Conservation (phyloP, 441 rosid species). For the Daphne laureola region DNA sequence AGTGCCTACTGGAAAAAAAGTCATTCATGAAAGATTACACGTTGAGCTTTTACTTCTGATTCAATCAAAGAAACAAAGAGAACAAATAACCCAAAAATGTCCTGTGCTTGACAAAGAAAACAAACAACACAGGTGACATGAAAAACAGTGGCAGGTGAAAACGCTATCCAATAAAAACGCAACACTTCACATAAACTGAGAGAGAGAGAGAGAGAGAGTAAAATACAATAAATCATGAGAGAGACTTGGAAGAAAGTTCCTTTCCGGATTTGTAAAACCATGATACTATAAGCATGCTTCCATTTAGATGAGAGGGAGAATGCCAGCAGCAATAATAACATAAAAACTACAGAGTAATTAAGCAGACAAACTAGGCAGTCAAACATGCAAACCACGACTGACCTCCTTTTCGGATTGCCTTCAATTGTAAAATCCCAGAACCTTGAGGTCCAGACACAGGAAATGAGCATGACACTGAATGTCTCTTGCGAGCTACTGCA, state of each 20-base stretch:
- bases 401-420: constrained; percentile 68
- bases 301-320: background rate
- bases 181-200: background rate
- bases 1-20: constrained; percentile 27
- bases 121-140: too few species aligned
- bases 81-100: background rate
- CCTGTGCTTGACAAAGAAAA: background rate
- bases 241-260: too few species aligned
- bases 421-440: constrained; percentile 53
- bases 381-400: constrained; percentile 4
- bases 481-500: constrained; percentile 85
- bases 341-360: background rate
- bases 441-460: constrained; percentile 79
- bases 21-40: background rate
- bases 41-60: constrained; percentile 14
- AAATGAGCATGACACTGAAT: constrained; percentile 85
- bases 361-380: background rate
- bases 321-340: too few species aligned
- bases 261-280: too few species aligned
- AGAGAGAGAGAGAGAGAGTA: background rate
- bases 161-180: constrained; percentile 5
- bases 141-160: background rate
- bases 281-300: too few species aligned
- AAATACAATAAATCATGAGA: background rate
- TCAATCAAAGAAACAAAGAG: constrained; percentile 5